These are phyloP conservation scores for Cercospora zeina DNA, from an alignment of 2,329 filamentous ascomycete genomes.

Conservation along the genomic window DNA sequence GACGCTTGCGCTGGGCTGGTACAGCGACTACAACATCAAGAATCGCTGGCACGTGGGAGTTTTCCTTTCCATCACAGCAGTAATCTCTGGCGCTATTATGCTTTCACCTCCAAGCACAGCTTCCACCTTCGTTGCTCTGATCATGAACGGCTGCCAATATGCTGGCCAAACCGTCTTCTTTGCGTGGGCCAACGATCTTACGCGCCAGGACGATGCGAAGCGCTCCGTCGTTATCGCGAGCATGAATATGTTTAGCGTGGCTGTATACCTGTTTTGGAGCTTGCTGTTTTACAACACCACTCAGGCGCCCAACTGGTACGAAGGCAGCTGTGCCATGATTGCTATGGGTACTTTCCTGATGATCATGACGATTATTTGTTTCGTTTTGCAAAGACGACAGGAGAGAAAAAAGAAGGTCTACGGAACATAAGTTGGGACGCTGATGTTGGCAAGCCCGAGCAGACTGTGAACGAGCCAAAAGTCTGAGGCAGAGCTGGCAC, in stretches of 20 bases:
- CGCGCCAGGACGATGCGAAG: slow-evolving; percentile 32
- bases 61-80: slow-evolving; percentile 33
- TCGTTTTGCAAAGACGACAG: slow-evolving; percentile 29
- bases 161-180: slow-evolving; percentile 35
- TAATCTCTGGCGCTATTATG: slow-evolving; percentile 33
- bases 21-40: slow-evolving; percentile 31
- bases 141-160: slow-evolving; percentile 34
- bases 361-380: slow-evolving; percentile 29
- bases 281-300: slow-evolving; percentile 35
- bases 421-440: neutral
- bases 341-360: slow-evolving; percentile 33
- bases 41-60: slow-evolving; percentile 34
- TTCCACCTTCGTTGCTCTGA: slow-evolving; percentile 33
- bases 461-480: slow-evolving; percentile 5
- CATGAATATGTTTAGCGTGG: slow-evolving; percentile 36
- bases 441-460: slow-evolving; percentile 1
- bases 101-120: slow-evolving; percentile 28
- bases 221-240: slow-evolving; percentile 31
- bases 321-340: slow-evolving; percentile 35
- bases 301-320: slow-evolving; percentile 34
- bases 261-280: slow-evolving; percentile 36
- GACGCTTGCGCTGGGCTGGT: slow-evolving; percentile 34
- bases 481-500: neutral
- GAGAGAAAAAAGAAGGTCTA: slow-evolving; percentile 28
- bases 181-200: slow-evolving; percentile 35